phyloP scores from a whole-genome alignment of 768 basidiomycete species.

The Nevesoporus exiguus region DNA sequence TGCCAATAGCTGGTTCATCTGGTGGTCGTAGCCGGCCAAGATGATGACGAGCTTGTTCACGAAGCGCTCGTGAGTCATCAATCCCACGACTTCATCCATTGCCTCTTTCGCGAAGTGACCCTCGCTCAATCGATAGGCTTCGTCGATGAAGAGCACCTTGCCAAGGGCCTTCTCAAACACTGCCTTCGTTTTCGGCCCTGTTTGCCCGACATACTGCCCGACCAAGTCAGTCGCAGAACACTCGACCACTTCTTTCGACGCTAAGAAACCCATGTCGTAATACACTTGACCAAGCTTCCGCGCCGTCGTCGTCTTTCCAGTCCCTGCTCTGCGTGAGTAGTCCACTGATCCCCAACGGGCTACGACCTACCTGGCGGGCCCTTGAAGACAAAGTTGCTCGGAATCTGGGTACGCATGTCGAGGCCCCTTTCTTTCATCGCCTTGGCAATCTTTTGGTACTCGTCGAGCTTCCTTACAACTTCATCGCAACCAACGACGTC shows the following conservation, averaged over 20 bases:
- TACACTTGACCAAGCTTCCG: slow-evolving; percentile 63
- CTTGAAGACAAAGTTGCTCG: slow-evolving; percentile 67
- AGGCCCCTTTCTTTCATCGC: slow-evolving; percentile 40
- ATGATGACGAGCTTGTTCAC: slow-evolving; percentile 62
- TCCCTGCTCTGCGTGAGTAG: slow-evolving; percentile 40
- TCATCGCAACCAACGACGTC: slow-evolving; percentile 63
- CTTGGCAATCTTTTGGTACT: slow-evolving; percentile 51
- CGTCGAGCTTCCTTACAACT: slow-evolving; percentile 44
- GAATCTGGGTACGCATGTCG: slow-evolving; percentile 50
- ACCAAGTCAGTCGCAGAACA: slow-evolving; percentile 72
- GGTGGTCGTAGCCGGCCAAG: slow-evolving; percentile 66
- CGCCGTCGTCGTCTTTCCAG: slow-evolving; percentile 62
- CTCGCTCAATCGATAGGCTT: slow-evolving; percentile 62
- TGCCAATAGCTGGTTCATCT: slow-evolving; percentile 58
- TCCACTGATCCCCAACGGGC: not conserved
- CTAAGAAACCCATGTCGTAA: slow-evolving; percentile 62
- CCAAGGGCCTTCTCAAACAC: slow-evolving; percentile 65
- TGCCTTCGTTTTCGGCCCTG: slow-evolving; percentile 62
- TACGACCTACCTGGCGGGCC: slow-evolving; percentile 59
- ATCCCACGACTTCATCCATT: slow-evolving; percentile 67
- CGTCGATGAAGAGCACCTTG: slow-evolving; percentile 68
- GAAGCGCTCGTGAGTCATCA: slow-evolving; percentile 58
- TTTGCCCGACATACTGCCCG: slow-evolving; percentile 68
- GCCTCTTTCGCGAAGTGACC: slow-evolving; percentile 72
- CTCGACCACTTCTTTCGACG: slow-evolving; percentile 52